These are phyloP conservation scores for Chlamydomonas sphaeroides DNA, from an alignment of 139 green algal genomes.

Conservation along the genomic window DNA sequence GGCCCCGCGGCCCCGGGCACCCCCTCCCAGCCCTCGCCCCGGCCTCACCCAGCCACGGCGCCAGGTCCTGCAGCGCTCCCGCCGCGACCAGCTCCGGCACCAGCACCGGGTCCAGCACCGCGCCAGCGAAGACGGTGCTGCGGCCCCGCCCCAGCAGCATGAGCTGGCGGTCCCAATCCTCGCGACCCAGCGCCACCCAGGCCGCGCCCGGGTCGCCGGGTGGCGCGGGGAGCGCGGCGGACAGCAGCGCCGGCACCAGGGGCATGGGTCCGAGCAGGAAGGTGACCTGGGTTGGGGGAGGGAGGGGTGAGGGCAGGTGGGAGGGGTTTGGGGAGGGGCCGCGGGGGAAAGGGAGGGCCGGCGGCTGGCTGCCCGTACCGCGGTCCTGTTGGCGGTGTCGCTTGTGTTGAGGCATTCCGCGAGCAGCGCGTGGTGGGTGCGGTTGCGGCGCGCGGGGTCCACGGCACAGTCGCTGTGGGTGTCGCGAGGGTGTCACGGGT, in stretches of 20 bases:
- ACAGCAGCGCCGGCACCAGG: neutral
- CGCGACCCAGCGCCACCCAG: neutral
- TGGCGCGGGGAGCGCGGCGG: neutral
- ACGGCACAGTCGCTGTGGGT: no score
- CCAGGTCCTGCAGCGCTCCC: slow-evolving; percentile 9
- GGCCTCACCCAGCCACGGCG: neutral
- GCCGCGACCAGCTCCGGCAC: slow-evolving; percentile 9
- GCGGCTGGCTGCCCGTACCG: no score
- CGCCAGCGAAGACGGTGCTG: neutral
- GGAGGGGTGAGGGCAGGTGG: neutral
- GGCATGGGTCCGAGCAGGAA: slow-evolving; percentile 15
- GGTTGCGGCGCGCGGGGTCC: no score
- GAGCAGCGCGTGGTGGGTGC: no score
- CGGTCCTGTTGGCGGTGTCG: no score
- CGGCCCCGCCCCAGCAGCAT: neutral
- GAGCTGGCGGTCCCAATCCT: neutral
- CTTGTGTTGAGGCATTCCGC: no score
- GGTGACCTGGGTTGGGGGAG: neutral
- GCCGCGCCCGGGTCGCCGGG: neutral
- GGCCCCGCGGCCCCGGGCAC: no score
- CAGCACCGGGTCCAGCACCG: slow-evolving; percentile 7
- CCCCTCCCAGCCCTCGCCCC: no score
- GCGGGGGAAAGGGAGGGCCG: no score
- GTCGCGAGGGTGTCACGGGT: no score
- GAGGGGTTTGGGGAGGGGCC: no score